Evolutionary conservation across 495 filamentous ascomycete genomes (phyloP), one percentile per base, ranked within the genome.

Genomic region (Hyaloscypha hepaticicola): DNA sequence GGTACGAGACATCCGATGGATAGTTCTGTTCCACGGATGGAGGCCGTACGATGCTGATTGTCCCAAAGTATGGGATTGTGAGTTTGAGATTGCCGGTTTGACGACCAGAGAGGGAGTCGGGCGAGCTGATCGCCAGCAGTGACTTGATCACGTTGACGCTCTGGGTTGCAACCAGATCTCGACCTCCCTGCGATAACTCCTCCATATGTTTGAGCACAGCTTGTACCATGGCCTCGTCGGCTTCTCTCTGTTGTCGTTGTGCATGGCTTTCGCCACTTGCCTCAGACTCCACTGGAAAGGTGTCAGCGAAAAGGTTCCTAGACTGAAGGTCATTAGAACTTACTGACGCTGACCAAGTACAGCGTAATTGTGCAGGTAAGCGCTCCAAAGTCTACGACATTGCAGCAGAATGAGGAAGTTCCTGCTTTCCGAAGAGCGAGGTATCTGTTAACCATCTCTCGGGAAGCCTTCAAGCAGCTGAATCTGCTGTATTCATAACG

Each of bases 401-500:
- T 76, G 41, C 77, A 80, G 22, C 77, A 74, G 64, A 74, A 72
- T 19, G 75, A 70, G 1, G 71, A 67, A 55, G 71, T 75, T 56
- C 67, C 73, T 8, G 73, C 34, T 11, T 63, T 68, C 0, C 76
- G 73, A 64, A 80, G 78, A 21, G 73, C 52, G 49, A 80, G 66
- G 63, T 78, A 81, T 14, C 77, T 72, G 33, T 63, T 67, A 5
- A 81, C 68, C 31, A 82, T 72, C 60, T 77, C 74, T 16, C 80
- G 71, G 22, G 76, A 77, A 2, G 77, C 70, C 11, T 72, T 70
- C 21, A 76, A 60, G 55, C 79, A 82, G 12, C 73, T 74, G 21
- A 72, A 72, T 65, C 78, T 82, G 74, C 77, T 83, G 65, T 83
- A 82, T 58, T 82, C 80, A 69, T 77, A 78, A 1, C 70, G 73